Evolutionary conservation across 495 filamentous ascomycete species (phyloP), one percentile per base, ranked within the genome.

Genomic region (Penicillium bialowiezense): DNA sequence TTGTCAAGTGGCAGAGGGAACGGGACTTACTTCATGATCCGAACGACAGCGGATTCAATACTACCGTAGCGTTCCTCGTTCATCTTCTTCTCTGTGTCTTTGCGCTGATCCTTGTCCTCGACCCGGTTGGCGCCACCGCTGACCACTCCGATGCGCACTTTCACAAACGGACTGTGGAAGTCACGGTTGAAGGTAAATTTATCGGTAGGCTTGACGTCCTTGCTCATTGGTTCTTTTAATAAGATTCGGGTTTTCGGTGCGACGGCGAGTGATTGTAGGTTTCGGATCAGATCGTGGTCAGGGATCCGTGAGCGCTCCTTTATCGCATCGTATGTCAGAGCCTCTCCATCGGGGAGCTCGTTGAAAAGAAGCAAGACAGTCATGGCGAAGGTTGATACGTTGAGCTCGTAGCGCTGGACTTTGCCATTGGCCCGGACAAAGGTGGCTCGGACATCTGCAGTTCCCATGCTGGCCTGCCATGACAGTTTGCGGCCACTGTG

Each of bases 11-110:
- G 20, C 29, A 48, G 44, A 29, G 13, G 10, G 29, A 14, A 76
- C 82, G 57, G n/a, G n/a, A n/a, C n/a, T n/a, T 79, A 96, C 91
- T 96, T 96, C 91, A 97, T 97, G 61, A 92, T 95, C 13, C 91
- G 76, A 31, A 99, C 95, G 47, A 99, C 73, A 5, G 90, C 90
- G 32, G 93, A 91, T 60, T 97, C 93, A 41, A 96, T 87, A 15
- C 82, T 78, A 35, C 85, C 84, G 9, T 76, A 82, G 15, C 93
- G 76, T 31, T 86, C 85, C 49, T 92, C 85, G 44, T 90, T 83
- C 58, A 91, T 91, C 62, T 89, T 91, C 58, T 87, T 83, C 65
- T 95, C 89, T 2, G 93, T 97, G 52, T 91, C 84, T 57, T 84
- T 84, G 5, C 91, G 75, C 71, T 97, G 93, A 10, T 87, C 81